Evolutionary conservation across 129 eudicot genomes (phyloP), one percentile per base, ranked within the genome.

Genomic region (Arctium minus): DNA sequence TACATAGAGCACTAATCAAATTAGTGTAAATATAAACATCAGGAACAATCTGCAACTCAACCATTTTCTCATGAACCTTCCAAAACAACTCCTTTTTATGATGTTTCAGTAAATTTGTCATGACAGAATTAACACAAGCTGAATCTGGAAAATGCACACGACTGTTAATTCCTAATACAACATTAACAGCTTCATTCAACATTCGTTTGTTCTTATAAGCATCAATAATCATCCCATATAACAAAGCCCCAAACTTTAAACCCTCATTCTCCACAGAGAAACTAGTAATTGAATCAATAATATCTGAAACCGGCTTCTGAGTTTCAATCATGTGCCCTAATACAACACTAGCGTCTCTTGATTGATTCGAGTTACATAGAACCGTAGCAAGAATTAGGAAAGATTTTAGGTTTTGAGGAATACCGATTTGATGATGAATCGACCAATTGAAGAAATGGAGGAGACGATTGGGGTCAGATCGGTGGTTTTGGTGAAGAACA

Each of bases 391-490:
- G 77, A 85, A 90, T 79, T 17, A 89, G 84, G 76, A 83, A 84
- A 68, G 93, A 92, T 29, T 87, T 80, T 69, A 89, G 86, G 78
- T 85, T 86, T 67, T 86, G 98, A 89, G 89, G 73, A 72, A 75
- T 87, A 90, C 92, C 94, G 84, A 89, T 73, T 86, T 89, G 90
- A 50, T 89, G 90, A 50, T 81, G 80, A 78, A 64, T 44, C 10
- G 95, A 89, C 97, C 97, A 92, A 76, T 76, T 75, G 90, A 94
- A 94, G 95, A 94, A 94, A 70, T 88, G 89, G 60, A 89, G 85
- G n/a, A 90, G 90, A 36, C 88, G 89, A 78, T 82, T 88, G 62
- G 97, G 96, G 69, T 92, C 87, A 32, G 53, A 71, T 12, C 81
- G 65, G 18, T 80, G 86, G 76, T 86, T 86, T 29, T 81, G 85